Evolutionary conservation across 1,139 yeast species (phyloP).

Genomic region (Lodderomyces oxycetoniae): DNA sequence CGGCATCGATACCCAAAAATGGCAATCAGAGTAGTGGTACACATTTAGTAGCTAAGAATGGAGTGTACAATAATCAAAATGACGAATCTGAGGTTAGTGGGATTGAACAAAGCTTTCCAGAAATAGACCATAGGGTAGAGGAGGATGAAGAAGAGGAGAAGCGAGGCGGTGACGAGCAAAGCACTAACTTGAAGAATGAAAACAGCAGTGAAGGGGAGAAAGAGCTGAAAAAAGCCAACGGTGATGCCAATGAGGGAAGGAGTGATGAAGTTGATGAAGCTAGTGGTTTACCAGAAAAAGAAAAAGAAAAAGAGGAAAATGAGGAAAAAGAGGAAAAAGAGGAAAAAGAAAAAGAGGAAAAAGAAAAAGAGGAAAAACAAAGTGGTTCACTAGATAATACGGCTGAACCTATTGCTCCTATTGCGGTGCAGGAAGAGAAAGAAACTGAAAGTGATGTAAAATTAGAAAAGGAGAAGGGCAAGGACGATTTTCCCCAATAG

Average conservation of each 20-base stretch:
- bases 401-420: too few relatives aligned
- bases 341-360: conserved; percentile 2
- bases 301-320: conserved; percentile 1
- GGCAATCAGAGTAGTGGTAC: conserved; percentile 1
- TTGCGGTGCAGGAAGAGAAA: background rate
- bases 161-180: background rate
- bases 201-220: background rate
- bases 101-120: conserved; percentile 14
- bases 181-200: background rate
- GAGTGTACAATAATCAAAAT: conserved; percentile 2
- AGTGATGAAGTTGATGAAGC: too few relatives aligned
- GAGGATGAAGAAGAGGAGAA: conserved; percentile 3
- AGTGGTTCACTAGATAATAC: too few relatives aligned
- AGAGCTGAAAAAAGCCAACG: background rate
- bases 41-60: conserved; percentile 3
- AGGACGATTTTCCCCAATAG: too few relatives aligned
- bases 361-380: background rate
- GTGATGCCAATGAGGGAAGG: background rate
- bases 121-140: conserved; percentile 14
- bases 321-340: conserved; percentile 2
- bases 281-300: conserved; percentile 2
- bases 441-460: background rate
- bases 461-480: too few relatives aligned
- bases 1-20: too few relatives aligned
- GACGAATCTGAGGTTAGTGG: conserved; percentile 36